Evolutionary conservation across 2,329 filamentous ascomycete genomes (phyloP).

Genomic region (Neonectria hederae): DNA sequence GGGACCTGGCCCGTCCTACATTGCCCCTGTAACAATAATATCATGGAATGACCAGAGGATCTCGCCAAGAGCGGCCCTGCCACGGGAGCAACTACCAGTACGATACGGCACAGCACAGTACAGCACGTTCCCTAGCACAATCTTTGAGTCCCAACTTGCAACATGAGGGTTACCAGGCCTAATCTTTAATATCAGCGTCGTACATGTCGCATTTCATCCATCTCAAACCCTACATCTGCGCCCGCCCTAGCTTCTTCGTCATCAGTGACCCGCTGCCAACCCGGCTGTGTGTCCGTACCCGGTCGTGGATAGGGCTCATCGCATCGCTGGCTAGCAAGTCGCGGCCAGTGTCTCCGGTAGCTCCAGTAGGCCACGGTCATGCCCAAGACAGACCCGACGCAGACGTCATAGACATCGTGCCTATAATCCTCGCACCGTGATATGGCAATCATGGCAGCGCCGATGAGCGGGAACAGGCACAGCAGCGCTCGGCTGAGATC

Average conservation of each 20-base stretch:
- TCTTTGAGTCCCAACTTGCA: background rate
- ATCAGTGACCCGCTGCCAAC: conserved; percentile 59
- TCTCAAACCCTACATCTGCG: conserved; percentile 52
- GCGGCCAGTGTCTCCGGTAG: conserved; percentile 72
- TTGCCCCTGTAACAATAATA: conserved; percentile 46
- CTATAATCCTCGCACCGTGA: conserved; percentile 76
- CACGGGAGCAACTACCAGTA: conserved; percentile 22
- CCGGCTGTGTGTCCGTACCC: conserved; percentile 45
- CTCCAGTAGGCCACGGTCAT: conserved; percentile 70
- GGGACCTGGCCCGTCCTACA: conserved; percentile 34
- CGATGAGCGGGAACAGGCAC: conserved; percentile 67
- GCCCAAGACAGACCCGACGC: conserved; percentile 68
- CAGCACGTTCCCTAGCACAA: conserved; percentile 1
- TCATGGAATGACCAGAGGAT: conserved; percentile 42
- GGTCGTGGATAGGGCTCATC: conserved; percentile 66
- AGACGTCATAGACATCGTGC: conserved; percentile 77
- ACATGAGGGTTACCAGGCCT: conserved; percentile 36
- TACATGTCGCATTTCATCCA: conserved; percentile 41
- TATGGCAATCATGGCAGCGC: conserved; percentile 74
- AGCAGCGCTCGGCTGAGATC: conserved; percentile 66
- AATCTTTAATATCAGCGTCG: conserved; percentile 40
- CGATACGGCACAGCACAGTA: conserved; percentile 19
- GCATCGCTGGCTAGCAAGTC: conserved; percentile 61
- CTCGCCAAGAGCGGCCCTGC: conserved; percentile 20
- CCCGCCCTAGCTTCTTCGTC: conserved; percentile 59